Evolutionary conservation across 257 asterid genomes (phyloP).

Genomic region (Nicotiana tabacum): DNA sequence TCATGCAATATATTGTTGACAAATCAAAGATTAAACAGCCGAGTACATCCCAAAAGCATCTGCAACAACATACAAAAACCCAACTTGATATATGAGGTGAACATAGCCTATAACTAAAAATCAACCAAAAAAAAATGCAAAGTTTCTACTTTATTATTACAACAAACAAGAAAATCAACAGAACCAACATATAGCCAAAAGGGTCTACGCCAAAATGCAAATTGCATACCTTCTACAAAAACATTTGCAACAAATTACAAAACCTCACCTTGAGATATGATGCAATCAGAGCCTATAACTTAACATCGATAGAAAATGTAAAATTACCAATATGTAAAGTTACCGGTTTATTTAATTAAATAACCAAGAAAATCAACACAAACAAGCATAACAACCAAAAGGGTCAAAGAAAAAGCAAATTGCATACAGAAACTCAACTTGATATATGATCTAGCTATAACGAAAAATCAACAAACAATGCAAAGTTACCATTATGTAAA

Average conservation of each 20-base stretch:
- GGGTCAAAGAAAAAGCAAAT: background rate
- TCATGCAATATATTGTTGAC: background rate
- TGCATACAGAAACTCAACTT: background rate
- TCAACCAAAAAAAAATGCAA: background rate
- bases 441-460: background rate
- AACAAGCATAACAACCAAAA: background rate
- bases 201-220: background rate
- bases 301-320: background rate
- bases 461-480: background rate
- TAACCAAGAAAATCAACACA: background rate
- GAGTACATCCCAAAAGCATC: no score
- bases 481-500: background rate
- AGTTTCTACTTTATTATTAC: background rate
- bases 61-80: background rate
- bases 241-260: no score
- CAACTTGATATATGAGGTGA: no score
- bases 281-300: no score
- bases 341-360: background rate
- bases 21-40: no score
- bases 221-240: constrained; percentile 47
- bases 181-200: background rate
- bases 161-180: background rate
- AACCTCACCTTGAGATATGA: no score
- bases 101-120: background rate
- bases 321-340: background rate